Evolutionary conservation across 345 rosid genomes (phyloP).

Genomic region (Hibiscus tridactylites): DNA sequence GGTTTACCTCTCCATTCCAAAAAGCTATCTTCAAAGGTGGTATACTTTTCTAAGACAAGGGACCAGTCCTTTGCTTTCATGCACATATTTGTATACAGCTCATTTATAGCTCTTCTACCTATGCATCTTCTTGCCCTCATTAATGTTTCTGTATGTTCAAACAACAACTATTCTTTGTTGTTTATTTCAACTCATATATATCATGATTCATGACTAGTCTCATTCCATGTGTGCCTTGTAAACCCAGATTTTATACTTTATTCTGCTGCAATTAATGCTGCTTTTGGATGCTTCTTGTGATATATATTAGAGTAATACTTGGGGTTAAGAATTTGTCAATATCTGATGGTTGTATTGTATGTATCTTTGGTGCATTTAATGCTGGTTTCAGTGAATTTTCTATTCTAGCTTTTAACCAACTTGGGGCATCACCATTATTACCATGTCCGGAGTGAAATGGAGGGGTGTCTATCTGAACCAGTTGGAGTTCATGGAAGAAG

Average conservation of each 20-base stretch:
- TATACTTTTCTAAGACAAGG: constrained; percentile 47
- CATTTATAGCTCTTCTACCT: constrained; percentile 13
- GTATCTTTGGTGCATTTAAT: constrained; percentile 44
- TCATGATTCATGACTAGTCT: constrained; percentile 36
- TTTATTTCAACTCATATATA: constrained; percentile 18
- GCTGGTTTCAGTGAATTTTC: constrained; percentile 32
- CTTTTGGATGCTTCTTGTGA: constrained; percentile 32
- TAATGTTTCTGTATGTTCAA: background rate
- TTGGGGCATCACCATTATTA: background rate
- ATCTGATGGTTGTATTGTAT: constrained; percentile 13
- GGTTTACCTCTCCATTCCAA: constrained; percentile 29
- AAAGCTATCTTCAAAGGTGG: constrained; percentile 54
- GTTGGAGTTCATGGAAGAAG: constrained; percentile 29
- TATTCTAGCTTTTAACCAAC: constrained; percentile 18
- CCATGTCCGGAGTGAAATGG: constrained; percentile 28
- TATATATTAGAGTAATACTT: constrained; percentile 2
- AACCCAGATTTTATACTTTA: constrained; percentile 13
- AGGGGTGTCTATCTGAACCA: constrained; percentile 25
- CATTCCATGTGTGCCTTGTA: constrained; percentile 17
- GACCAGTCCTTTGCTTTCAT: constrained; percentile 33
- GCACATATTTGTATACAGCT: constrained; percentile 2
- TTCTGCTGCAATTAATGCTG: constrained; percentile 39
- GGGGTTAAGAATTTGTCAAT: constrained; percentile 4
- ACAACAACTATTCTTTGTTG: background rate
- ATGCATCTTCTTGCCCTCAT: background rate